Evolutionary conservation across 2,329 filamentous ascomycete genomes (phyloP).

Genomic region (Lasiodiplodia gonubiensis): DNA sequence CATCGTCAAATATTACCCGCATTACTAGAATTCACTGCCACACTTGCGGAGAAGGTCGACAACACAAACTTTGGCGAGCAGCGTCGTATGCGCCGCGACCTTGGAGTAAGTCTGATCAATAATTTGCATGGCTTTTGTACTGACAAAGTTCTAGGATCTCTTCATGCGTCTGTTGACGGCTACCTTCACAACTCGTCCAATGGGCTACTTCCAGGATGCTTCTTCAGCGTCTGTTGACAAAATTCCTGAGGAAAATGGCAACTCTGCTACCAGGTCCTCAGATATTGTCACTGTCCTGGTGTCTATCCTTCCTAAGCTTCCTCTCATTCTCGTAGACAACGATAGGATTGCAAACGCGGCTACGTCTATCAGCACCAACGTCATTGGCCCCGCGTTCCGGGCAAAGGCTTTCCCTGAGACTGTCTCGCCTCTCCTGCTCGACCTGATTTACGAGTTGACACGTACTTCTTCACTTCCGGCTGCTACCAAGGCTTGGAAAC

Average conservation of each 20-base stretch:
- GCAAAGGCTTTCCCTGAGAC: slow-evolving; percentile 88
- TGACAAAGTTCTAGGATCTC: slow-evolving; percentile 68
- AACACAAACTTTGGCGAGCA: slow-evolving; percentile 98
- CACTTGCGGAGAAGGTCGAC: slow-evolving; percentile 92
- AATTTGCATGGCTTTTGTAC: slow-evolving; percentile 2
- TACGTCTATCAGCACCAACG: slow-evolving; percentile 78
- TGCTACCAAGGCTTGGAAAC: slow-evolving; percentile 89
- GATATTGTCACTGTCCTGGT: slow-evolving; percentile 82
- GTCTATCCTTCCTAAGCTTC: slow-evolving; percentile 77
- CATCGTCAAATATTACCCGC: slow-evolving; percentile 88
- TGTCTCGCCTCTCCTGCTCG: slow-evolving; percentile 72
- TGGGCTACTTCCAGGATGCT: slow-evolving; percentile 68
- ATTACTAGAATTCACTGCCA: slow-evolving; percentile 84
- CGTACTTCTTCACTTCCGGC: slow-evolving; percentile 65
- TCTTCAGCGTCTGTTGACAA: slow-evolving; percentile 40
- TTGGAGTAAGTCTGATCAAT: slow-evolving; percentile 69
- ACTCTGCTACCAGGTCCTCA: slow-evolving; percentile 36
- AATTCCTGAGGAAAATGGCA: slow-evolving; percentile 43
- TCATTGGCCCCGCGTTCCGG: slow-evolving; percentile 81
- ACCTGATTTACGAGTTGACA: slow-evolving; percentile 76
- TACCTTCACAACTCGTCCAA: slow-evolving; percentile 88
- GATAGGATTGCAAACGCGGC: slow-evolving; percentile 83
- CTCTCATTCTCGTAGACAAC: slow-evolving; percentile 81
- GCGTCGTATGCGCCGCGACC: slow-evolving; percentile 84
- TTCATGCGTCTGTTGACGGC: slow-evolving; percentile 87